Base-by-base conservation (phyloP, 139 green algal genomes). In the Chlorella sp. region DNA sequence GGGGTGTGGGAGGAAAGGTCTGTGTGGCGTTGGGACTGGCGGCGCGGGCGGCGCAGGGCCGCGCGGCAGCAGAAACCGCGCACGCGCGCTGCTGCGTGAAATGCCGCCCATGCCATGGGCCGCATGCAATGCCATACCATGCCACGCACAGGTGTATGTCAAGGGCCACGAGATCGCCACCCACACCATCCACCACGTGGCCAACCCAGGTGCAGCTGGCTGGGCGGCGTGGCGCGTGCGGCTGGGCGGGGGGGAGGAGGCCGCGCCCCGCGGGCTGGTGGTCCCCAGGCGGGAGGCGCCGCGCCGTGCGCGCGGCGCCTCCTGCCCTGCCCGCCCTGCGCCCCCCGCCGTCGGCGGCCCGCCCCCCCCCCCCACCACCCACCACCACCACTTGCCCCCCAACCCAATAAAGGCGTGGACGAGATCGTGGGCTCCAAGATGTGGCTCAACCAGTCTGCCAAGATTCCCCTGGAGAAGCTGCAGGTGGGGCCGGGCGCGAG, bases 371-470 rank as follows among this genome's bases (percentile, higher is more conserved):
- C 14, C 5, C 42, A 12, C 14, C 56, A 23, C 2, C 21, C 21
- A 2, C 50, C 48, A n/a, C n/a, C n/a, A n/a, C n/a, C n/a, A n/a
- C n/a, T n/a, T n/a, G n/a, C n/a, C n/a, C n/a, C n/a, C n/a, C n/a
- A n/a, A n/a, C n/a, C n/a, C n/a, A n/a, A n/a, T 70, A 53, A 60
- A 78, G 73, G 67, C 50, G 40, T 80, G 41, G 46, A 74, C 31
- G 63, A 80, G 53, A 80, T 80, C 17, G 74, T 80, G 64, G 65
- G 62, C 64, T 62, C 71, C 63, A 80, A 80, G 74, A 51, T 68
- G 53, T 80, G 74, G 74, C 65, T 74, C 53, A 80, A 80, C 65
- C 65, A 74, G 53, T 75, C 74, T 4, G 74, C 74, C 17, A 55
- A 74, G 15, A 33, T 80, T 14, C 74, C 74, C 15, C 50, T 80